Evolutionary conservation across 1,139 yeast genomes (phyloP), one percentile per base, ranked within the genome.

Genomic region (Nadsonia commutata): DNA sequence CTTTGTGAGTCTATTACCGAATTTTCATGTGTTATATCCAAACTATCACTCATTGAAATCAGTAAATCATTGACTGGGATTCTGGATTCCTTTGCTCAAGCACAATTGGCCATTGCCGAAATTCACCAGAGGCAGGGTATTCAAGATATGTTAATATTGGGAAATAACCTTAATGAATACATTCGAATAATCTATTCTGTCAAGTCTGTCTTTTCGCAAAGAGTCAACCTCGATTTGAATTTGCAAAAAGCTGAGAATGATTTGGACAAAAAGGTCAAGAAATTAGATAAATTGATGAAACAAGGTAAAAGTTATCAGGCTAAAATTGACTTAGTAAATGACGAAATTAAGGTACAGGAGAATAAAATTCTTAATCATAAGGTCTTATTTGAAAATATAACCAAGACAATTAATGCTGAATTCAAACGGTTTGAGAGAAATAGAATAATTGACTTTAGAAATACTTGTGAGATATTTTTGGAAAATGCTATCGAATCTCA

Each of bases 401-500:
- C 83, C 45, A 71, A 69, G 20, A 75, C 74, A 11, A 82, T 90
- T 43, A 80, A 76, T 55, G 59, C 61, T 37, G 96, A 90, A 56
- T 64, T 90, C 41, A 74, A 71, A 19, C 57, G 67, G 36, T 84
- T 88, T 58, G 95, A 85, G 57, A 66, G 68, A 40, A 93, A 80
- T 45, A 83, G 80, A 55, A 74, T 86, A 41, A 78, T 74, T 41
- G 98, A 90, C 56, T 86, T 93, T 62, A 74, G 95, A 56, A 83
- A 84, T 56, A 75, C 88, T 49, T 85, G 90, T 46, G 99, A 90
- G 62, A 79, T 88, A 19, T 88, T 78, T 54, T 72, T 94, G 56
- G 98, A 93, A 60, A 77, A 93, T 47, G 77, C 94, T 20, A 83
- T 88, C 42, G 98, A 90, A 62, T 73, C 90, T 17, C 98, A 90